phyloP scores from a whole-genome alignment of 148 eudicot species.

The Bassia scoparia region DNA sequence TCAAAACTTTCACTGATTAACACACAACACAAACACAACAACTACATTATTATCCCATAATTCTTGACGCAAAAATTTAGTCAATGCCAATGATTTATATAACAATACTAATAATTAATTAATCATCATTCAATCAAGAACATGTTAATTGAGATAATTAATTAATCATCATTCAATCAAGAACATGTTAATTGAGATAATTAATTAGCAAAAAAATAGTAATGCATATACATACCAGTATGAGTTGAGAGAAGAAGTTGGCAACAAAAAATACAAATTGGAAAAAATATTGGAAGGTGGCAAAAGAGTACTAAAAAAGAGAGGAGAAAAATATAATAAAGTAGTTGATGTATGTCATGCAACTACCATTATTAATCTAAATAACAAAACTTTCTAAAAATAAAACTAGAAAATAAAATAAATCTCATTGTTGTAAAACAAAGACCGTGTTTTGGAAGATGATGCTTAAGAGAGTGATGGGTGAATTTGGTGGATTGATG shows the following conservation, averaged over 20 bases:
- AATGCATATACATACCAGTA: not conserved
- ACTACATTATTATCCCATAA: not conserved
- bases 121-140: not conserved
- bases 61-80: not conserved
- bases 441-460: constrained; percentile 16
- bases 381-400: no score
- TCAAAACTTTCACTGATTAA: constrained; percentile 11
- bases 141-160: not conserved
- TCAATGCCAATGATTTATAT: not conserved
- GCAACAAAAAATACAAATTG: not conserved
- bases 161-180: not conserved
- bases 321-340: not conserved
- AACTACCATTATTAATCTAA: constrained; percentile 27
- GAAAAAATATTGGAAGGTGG: constrained; percentile 18
- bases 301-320: constrained; percentile 8
- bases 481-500: constrained; percentile 5
- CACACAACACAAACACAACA: not conserved
- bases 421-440: not conserved
- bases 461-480: not conserved
- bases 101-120: not conserved
- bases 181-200: not conserved
- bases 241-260: not conserved
- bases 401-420: no score
- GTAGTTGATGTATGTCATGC: constrained; percentile 34
- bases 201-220: not conserved